phyloP scores from a whole-genome alignment of 1,284 basidiomycete genomes.

The Hymenochaete sp. region DNA sequence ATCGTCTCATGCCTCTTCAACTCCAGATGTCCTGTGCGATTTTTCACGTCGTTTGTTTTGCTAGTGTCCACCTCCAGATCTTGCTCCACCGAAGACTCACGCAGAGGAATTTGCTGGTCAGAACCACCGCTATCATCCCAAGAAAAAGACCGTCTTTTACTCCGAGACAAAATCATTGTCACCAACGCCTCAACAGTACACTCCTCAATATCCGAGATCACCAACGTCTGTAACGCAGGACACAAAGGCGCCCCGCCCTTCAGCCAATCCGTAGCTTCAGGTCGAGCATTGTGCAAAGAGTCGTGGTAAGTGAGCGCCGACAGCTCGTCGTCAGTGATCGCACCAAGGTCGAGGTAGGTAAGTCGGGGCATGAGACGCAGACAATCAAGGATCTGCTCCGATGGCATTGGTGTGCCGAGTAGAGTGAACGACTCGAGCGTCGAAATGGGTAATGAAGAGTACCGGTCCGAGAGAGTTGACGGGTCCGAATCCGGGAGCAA shows the following conservation, averaged over 20 bases:
- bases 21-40: too few relatives aligned
- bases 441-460: too few relatives aligned
- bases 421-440: slow-evolving; percentile 3
- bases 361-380: slow-evolving; percentile 2
- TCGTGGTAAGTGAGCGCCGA: slow-evolving; percentile 5
- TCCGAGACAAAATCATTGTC: slow-evolving; percentile 1
- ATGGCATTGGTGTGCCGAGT: slow-evolving; percentile 1
- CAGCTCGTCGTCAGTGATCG: slow-evolving; percentile 4
- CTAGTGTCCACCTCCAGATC: neutral
- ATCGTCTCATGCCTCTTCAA: neutral
- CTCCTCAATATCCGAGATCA: slow-evolving; percentile 1
- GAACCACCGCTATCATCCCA: neutral
- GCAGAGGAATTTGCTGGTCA: too few relatives aligned
- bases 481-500: too few relatives aligned
- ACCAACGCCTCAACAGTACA: slow-evolving; percentile 2
- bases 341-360: slow-evolving; percentile 2
- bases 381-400: slow-evolving; percentile 4
- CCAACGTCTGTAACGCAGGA: slow-evolving; percentile 3
- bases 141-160: neutral
- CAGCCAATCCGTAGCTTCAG: neutral
- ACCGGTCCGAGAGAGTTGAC: too few relatives aligned
- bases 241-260: neutral
- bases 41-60: too few relatives aligned
- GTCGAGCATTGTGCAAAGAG: neutral
- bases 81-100: too few relatives aligned